phyloP scores from a whole-genome alignment of 2,329 filamentous ascomycete genomes.

The Penicillium sp. region DNA sequence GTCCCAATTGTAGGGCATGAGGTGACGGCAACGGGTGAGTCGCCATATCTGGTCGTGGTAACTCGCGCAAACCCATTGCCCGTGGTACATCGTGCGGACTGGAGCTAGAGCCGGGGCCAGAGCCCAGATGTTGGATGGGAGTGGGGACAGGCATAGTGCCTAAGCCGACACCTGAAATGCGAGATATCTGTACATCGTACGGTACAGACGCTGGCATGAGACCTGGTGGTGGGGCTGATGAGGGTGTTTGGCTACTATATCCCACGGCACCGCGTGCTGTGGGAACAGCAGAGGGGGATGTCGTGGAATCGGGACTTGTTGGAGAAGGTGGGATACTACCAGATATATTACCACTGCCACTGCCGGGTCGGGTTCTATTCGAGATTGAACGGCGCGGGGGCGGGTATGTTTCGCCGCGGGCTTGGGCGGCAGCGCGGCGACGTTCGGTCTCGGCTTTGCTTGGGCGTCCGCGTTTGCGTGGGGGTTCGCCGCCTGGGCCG shows the following conservation, averaged over 20 bases:
- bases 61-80: neutral
- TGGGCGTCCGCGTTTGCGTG: constrained; percentile 48
- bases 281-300: neutral
- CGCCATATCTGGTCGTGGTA: constrained; percentile 9
- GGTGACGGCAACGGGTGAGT: constrained; percentile 35
- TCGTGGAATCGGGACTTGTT: constrained; percentile 27
- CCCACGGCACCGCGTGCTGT: constrained; percentile 8
- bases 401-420: constrained; percentile 45
- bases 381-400: constrained; percentile 33
- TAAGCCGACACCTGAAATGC: neutral
- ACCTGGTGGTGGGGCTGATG: constrained; percentile 5
- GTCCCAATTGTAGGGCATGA: constrained; percentile 33
- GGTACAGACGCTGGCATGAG: constrained; percentile 15
- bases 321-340: constrained; percentile 37
- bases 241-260: constrained; percentile 15
- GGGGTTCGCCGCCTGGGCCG: constrained; percentile 35
- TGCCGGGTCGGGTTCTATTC: neutral
- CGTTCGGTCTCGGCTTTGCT: constrained; percentile 48
- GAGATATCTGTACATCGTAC: constrained; percentile 17
- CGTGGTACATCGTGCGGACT: constrained; percentile 34
- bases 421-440: constrained; percentile 42
- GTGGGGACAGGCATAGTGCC: constrained; percentile 3
- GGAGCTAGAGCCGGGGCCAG: constrained; percentile 4
- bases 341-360: neutral
- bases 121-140: neutral